Evolutionary conservation across 768 basidiomycete genomes (phyloP).

Genomic region (Imleria badia): DNA sequence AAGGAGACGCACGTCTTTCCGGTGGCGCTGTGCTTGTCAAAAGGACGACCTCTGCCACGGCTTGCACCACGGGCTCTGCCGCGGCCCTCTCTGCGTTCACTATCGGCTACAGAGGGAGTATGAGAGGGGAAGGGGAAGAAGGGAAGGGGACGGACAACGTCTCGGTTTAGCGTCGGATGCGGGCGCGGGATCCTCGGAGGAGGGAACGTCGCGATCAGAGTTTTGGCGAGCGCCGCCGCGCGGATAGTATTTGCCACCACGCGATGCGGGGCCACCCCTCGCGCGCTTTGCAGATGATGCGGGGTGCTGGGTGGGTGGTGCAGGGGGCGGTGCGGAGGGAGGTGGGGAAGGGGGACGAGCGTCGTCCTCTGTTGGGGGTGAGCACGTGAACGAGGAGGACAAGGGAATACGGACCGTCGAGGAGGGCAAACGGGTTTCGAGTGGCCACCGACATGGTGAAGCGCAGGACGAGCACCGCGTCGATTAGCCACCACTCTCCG

Average conservation of each 20-base stretch:
- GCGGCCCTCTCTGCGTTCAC: slow-evolving; percentile 45
- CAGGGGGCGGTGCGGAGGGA: slow-evolving; percentile 31
- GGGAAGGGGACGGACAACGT: slow-evolving; percentile 27
- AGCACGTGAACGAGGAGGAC: not conserved
- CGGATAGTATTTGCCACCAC: slow-evolving; percentile 68
- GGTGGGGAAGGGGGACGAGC: slow-evolving; percentile 42
- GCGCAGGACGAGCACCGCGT: not conserved
- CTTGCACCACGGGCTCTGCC: slow-evolving; percentile 45
- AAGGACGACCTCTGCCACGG: slow-evolving; percentile 68
- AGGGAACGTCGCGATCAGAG: slow-evolving; percentile 38
- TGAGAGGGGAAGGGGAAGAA: slow-evolving; percentile 1
- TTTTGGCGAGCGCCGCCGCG: slow-evolving; percentile 56
- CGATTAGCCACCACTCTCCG: slow-evolving; percentile 22
- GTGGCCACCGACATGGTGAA: slow-evolving; percentile 83
- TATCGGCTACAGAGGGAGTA: slow-evolving; percentile 33
- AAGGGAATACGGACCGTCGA: slow-evolving; percentile 58
- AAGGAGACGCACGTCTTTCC: slow-evolving; percentile 66
- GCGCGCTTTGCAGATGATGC: slow-evolving; percentile 45
- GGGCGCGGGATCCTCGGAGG: slow-evolving; percentile 37
- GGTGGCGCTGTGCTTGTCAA: slow-evolving; percentile 85
- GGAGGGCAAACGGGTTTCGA: slow-evolving; percentile 81
- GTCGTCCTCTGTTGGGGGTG: slow-evolving; percentile 41
- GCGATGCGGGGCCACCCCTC: slow-evolving; percentile 58
- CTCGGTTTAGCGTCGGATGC: slow-evolving; percentile 34
- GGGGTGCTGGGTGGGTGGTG: slow-evolving; percentile 30